Percentiles rank a stretch among this genome's conserved stretches.
phyloP scores from a whole-genome alignment of 495 filamentous ascomycete species.

The Delitschia confertaspora region DNA sequence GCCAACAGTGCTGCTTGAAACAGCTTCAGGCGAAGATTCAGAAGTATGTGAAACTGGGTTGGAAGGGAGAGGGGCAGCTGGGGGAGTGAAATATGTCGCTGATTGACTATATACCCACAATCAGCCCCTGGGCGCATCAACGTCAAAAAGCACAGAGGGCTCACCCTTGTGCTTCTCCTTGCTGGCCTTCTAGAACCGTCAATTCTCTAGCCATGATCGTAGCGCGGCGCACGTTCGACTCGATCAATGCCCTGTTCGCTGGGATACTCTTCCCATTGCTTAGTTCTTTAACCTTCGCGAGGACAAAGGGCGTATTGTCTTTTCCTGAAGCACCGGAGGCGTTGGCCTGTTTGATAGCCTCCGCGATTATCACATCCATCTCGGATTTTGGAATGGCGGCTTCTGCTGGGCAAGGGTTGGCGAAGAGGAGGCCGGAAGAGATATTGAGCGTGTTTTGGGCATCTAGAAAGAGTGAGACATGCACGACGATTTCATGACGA shows the following conservation, averaged over 20 bases:
- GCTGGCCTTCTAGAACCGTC: conserved; percentile 46
- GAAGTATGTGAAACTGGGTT: neutral
- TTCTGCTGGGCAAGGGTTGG: conserved; percentile 74
- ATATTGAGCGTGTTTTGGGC: conserved; percentile 57
- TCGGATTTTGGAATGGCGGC: conserved; percentile 59
- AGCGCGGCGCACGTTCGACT: conserved; percentile 70
- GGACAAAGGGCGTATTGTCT: conserved; percentile 81
- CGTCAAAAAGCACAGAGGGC: conserved; percentile 1
- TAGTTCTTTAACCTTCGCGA: conserved; percentile 70
- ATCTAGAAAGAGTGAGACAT: conserved; percentile 36
- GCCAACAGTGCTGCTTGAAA: neutral
- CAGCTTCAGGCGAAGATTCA: neutral
- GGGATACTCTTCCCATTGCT: conserved; percentile 61
- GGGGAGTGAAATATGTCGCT: conserved; percentile 12
- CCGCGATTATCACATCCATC: conserved; percentile 64
- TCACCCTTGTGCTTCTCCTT: conserved; percentile 25
- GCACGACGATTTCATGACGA: neutral
- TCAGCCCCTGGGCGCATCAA: conserved; percentile 20
- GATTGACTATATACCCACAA: conserved; percentile 21
- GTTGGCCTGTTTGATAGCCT: conserved; percentile 64
- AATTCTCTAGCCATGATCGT: conserved; percentile 72
- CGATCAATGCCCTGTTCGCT: conserved; percentile 70
- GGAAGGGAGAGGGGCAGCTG: neutral
- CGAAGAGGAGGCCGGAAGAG: conserved; percentile 68
- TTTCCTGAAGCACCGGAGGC: conserved; percentile 61